Evolutionary conservation across 2,329 filamentous ascomycete genomes (phyloP), one percentile per base, ranked within the genome.

Genomic region (Zymoseptoria crescenta): DNA sequence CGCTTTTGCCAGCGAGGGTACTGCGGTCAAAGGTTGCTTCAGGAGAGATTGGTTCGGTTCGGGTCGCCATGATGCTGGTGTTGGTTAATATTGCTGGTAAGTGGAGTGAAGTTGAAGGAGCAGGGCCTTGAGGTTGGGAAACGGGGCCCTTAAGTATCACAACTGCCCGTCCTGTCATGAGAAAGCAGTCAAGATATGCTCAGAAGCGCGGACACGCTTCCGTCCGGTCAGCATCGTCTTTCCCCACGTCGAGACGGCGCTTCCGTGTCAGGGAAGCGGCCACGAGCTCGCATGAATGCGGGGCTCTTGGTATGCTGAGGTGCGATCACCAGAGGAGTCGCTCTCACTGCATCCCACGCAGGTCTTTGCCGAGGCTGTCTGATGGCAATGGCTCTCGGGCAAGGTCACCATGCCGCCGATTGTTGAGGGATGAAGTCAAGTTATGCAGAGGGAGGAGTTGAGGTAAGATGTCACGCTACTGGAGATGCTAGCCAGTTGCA

Each of bases 1-100:
- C 76, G 0, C 75, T 77, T 62, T 79, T 81, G 28, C 75, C 77
- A 3, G 65, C 68, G 8, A 78, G 62, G 45, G 73, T 70, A 49
- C 65, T 68, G n/a, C 64, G 59, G 63, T 80, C 75, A 8, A 73
- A 72, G 8, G 65, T 62, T 2, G 70, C 56, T 0, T 71, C 72
- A 56, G 73, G 70, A 60, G 76, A 70, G 19, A 75, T 62, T 13
- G 63, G 60, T 24, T 63, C 21, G n/a, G 19, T 35, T 21, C 29
- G 49, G 27, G 55, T 62, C 53, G 62, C 62, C 8, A 58, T 54
- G 20, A 52, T 60, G 30, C 52, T 60, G 49, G 49, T 10, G 10
- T n/a, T 51, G 13, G 4, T 16, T 16, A 45, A 16, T 45, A 16
- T 16, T 45, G 13, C 35, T 13, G 35, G 35, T 1, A 16, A 16